Percentiles rank a stretch among this genome's conserved stretches.
These are phyloP conservation scores for Phytophthora quininea DNA, from an alignment of 352 stramenopile genomes.

Conservation along the genomic window DNA sequence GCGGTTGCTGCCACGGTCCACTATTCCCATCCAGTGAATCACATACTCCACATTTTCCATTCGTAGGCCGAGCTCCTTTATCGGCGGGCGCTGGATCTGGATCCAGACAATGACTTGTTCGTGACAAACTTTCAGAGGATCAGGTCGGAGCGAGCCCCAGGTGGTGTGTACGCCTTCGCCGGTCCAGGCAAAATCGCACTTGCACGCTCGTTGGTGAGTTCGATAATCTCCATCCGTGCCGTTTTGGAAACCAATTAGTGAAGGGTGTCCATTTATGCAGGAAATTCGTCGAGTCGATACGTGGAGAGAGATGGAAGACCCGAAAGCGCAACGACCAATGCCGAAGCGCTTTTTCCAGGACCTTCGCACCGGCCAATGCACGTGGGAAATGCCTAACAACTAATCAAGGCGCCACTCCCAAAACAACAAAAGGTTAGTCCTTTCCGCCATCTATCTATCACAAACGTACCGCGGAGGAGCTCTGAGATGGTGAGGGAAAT, in stretches of 20 bases:
- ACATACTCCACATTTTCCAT: not conserved
- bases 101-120: constrained; percentile 51
- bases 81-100: constrained; percentile 61
- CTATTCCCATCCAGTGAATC: not conserved
- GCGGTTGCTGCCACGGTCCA: not conserved
- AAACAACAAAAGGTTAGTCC: constrained; percentile 24
- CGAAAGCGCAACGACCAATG: constrained; percentile 19
- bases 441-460: not conserved
- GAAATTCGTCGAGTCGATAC: constrained; percentile 12
- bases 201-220: constrained; percentile 42
- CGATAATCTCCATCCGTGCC: too few relatives aligned
- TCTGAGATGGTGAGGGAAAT: constrained; percentile 15
- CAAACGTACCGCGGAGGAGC: constrained; percentile 28
- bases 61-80: constrained; percentile 66
- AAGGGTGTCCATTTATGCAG: constrained; percentile 6
- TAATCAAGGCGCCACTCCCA: not conserved
- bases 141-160: constrained; percentile 52
- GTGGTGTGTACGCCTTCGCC: constrained; percentile 50
- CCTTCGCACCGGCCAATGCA: constrained; percentile 39
- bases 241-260: not conserved
- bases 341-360: constrained; percentile 56
- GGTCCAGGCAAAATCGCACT: constrained; percentile 60
- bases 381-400: constrained; percentile 34
- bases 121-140: constrained; percentile 70
- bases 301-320: constrained; percentile 63